phyloP scores from a whole-genome alignment of 2,329 filamentous ascomycete genomes.

The Aspergillus costaricaensis region DNA sequence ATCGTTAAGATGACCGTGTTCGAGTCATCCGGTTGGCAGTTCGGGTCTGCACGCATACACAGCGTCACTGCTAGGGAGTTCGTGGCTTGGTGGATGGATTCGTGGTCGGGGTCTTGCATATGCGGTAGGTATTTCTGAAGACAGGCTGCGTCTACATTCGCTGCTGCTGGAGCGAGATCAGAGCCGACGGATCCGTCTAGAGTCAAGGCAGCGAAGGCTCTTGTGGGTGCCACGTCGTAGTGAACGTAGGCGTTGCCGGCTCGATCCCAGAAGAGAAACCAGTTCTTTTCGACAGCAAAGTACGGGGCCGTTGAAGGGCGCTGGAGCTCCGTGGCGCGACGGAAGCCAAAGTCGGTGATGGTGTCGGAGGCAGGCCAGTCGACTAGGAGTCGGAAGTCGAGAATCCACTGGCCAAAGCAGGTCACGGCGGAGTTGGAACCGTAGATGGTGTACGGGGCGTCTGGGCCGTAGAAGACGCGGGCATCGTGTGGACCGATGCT shows the following conservation, averaged over 20 bases:
- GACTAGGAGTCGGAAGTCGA: constrained; percentile 55
- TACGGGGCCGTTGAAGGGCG: constrained; percentile 47
- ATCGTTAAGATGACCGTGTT: constrained; percentile 61
- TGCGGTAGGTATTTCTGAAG: constrained; percentile 50
- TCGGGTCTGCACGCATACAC: constrained; percentile 51
- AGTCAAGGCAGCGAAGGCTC: constrained; percentile 52
- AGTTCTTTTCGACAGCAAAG: constrained; percentile 60
- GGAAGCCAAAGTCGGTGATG: constrained; percentile 41
- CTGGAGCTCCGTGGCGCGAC: constrained; percentile 53
- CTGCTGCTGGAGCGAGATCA: constrained; percentile 48
- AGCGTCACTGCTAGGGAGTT: constrained; percentile 60
- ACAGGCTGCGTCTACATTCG: constrained; percentile 48
- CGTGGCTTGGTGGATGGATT: constrained; percentile 61
- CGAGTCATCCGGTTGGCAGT: constrained; percentile 44
- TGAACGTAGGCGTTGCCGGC: constrained; percentile 53
- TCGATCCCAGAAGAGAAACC: constrained; percentile 62
- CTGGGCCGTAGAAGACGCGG: constrained; percentile 58
- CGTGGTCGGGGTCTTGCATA: constrained; percentile 26
- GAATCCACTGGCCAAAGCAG: constrained; percentile 61
- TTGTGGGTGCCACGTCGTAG: constrained; percentile 54
- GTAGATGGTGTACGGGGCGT: constrained; percentile 54
- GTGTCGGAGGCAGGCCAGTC: constrained; percentile 43
- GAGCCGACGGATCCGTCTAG: constrained; percentile 50
- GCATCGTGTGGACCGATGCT: constrained; percentile 61
- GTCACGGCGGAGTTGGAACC: constrained; percentile 58